phyloP scores from a whole-genome alignment of 257 asterid genomes.

The Forsythia viridissima region DNA sequence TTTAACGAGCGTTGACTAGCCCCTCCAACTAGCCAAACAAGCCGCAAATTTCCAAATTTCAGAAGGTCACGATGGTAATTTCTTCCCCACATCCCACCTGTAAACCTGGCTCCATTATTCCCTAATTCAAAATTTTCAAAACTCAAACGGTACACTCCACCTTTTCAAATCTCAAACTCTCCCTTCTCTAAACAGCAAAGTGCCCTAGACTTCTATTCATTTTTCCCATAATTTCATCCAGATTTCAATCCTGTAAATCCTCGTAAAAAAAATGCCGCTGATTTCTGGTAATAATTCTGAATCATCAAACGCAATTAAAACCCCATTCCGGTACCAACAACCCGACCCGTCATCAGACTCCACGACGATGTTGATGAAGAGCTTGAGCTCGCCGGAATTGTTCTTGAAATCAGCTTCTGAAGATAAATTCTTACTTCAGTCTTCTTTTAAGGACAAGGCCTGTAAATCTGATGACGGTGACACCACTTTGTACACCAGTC shows the following conservation, averaged over 20 bases:
- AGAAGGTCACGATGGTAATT: slow-evolving; percentile 23
- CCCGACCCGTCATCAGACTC: slow-evolving; percentile 38
- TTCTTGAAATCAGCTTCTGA: slow-evolving; percentile 48
- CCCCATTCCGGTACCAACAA: slow-evolving; percentile 57
- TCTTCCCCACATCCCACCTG: neutral
- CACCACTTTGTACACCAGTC: slow-evolving; percentile 13
- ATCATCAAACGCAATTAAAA: slow-evolving; percentile 58
- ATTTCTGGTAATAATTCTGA: slow-evolving; percentile 38
- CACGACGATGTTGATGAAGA: slow-evolving; percentile 38
- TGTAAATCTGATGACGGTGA: slow-evolving; percentile 43
- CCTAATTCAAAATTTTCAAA: slow-evolving; percentile 29
- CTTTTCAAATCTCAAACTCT: neutral
- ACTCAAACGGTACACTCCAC: slow-evolving; percentile 27
- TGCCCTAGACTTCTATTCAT: slow-evolving; percentile 20
- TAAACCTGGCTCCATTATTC: slow-evolving; percentile 26
- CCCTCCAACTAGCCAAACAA: too few relatives aligned
- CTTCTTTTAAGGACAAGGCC: slow-evolving; percentile 35
- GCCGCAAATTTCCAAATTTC: neutral
- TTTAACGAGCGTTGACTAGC: too few relatives aligned
- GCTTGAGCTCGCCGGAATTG: slow-evolving; percentile 71
- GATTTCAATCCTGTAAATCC: neutral
- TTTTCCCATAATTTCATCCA: neutral
- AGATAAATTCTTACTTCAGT: slow-evolving; percentile 23
- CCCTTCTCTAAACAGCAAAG: neutral
- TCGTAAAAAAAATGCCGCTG: slow-evolving; percentile 45